phyloP scores from a whole-genome alignment of 352 stramenopile genomes.

The Globisporangium polare region DNA sequence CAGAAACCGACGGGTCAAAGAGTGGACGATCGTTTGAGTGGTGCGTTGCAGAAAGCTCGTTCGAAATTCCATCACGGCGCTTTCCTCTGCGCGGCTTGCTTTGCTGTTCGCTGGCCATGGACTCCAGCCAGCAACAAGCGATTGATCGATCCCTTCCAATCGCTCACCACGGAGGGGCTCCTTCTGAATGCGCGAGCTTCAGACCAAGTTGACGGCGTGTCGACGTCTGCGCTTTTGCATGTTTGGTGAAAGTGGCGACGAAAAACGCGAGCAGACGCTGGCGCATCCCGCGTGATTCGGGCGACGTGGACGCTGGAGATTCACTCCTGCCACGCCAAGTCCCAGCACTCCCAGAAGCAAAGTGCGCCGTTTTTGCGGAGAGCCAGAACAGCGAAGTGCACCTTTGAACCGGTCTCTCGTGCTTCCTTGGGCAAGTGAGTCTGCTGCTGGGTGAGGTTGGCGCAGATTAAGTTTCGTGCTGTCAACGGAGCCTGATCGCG shows the following conservation, averaged over 20 bases:
- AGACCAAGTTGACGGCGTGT: too few relatives aligned
- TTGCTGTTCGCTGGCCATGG: too few relatives aligned
- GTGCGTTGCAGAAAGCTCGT: background rate
- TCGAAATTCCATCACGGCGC: background rate
- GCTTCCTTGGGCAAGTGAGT: background rate
- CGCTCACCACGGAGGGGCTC: too few relatives aligned
- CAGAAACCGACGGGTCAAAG: background rate
- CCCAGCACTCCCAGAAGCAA: background rate
- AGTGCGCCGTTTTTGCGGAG: background rate
- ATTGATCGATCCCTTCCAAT: too few relatives aligned
- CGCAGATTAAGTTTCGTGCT: too few relatives aligned
- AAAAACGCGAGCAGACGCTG: background rate
- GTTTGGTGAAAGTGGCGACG: too few relatives aligned
- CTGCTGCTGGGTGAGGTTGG: too few relatives aligned
- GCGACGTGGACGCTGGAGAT: constrained; percentile 8
- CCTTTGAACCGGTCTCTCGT: background rate
- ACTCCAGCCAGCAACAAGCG: too few relatives aligned
- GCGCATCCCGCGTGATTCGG: constrained; percentile 3
- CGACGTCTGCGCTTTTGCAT: background rate
- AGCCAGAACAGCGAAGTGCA: background rate
- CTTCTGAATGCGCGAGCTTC: too few relatives aligned
- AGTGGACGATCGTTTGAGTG: background rate
- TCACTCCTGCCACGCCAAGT: background rate
- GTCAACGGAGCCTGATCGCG: background rate
- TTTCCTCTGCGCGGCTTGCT: too few relatives aligned